Percentiles rank a stretch among this genome's conserved stretches.
Evolutionary conservation across 495 filamentous ascomycete species (phyloP).

Genomic region (Aspergillus ostianus): DNA sequence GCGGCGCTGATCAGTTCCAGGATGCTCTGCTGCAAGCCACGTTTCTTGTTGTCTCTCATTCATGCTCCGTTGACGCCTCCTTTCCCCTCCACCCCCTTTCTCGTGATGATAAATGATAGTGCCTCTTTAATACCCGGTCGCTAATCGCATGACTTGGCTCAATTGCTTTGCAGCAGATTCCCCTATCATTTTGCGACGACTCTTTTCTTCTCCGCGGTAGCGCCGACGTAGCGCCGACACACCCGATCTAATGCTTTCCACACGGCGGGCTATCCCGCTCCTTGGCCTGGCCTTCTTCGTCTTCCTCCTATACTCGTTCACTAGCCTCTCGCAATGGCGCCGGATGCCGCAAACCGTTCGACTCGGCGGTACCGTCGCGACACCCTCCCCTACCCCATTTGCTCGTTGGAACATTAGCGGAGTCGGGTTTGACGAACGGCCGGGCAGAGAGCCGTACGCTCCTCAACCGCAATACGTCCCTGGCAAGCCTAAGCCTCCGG

Average conservation of each 20-base stretch:
- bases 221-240: not conserved
- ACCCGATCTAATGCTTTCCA: constrained; percentile 35
- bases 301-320: constrained; percentile 31
- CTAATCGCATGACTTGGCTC: not conserved
- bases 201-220: not conserved
- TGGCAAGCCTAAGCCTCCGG: constrained; percentile 43
- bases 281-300: constrained; percentile 39
- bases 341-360: constrained; percentile 36
- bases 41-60: not conserved
- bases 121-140: not conserved
- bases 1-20: not conserved
- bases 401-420: constrained; percentile 28
- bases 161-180: constrained; percentile 1
- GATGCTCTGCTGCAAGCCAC: not conserved
- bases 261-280: constrained; percentile 36
- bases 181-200: not conserved
- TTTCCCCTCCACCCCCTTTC: not conserved
- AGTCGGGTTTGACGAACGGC: constrained; percentile 9
- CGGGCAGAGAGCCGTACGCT: constrained; percentile 22
- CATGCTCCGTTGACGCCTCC: too few relatives aligned
- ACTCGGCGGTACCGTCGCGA: constrained; percentile 33
- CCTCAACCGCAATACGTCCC: constrained; percentile 36
- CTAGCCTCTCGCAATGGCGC: constrained; percentile 35
- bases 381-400: constrained; percentile 13
- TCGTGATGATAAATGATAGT: not conserved